phyloP scores from a whole-genome alignment of 345 rosid species.

The Salix exigua region DNA sequence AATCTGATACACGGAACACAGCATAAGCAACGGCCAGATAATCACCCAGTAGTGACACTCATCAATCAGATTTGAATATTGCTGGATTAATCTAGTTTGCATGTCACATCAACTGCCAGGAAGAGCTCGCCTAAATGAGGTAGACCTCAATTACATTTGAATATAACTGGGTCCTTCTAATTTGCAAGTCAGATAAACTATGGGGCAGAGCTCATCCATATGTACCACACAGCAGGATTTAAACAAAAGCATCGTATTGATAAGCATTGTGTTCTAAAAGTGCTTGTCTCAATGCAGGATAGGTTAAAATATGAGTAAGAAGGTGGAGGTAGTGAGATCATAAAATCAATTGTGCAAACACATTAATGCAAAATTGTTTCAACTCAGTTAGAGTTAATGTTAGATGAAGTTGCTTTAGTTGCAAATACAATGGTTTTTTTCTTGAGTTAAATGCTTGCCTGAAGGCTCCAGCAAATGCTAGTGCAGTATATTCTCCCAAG shows the following conservation, averaged over 20 bases:
- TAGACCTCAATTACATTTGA: neutral
- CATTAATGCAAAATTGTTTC: neutral
- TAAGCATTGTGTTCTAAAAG: neutral
- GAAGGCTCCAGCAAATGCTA: slow-evolving; percentile 94
- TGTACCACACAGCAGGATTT: neutral
- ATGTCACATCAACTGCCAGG: neutral
- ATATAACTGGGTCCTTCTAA: too few species aligned
- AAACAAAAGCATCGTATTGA: neutral
- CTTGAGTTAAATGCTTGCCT: slow-evolving; percentile 42
- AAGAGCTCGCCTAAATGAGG: too few species aligned
- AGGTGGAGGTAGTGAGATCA: neutral
- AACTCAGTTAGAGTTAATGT: neutral
- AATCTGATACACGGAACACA: neutral
- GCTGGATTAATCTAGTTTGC: neutral
- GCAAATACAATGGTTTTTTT: neutral
- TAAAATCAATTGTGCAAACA: neutral
- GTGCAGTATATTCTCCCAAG: slow-evolving; percentile 96
- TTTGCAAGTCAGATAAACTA: too few species aligned
- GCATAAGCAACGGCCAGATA: neutral
- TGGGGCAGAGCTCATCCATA: neutral
- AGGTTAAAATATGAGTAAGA: neutral
- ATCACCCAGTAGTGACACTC: neutral
- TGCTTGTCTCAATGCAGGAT: slow-evolving; percentile 1
- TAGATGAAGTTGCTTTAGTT: neutral
- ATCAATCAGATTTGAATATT: neutral